Base-by-base conservation (phyloP, 179 eudicot genomes). In the Pouteria campechiana region DNA sequence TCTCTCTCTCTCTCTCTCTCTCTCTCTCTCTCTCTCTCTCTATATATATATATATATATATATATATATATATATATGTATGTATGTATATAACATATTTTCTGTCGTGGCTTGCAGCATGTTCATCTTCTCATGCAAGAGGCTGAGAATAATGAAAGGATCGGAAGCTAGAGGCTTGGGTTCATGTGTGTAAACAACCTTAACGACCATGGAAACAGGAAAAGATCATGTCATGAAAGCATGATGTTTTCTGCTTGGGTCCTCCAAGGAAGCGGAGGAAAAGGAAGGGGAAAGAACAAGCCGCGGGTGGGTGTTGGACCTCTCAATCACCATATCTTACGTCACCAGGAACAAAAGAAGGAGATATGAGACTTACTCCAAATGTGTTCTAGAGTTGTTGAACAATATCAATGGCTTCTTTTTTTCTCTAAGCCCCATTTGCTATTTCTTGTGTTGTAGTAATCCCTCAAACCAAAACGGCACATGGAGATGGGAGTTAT, bases 61-160 rank as follows among this genome's bases (percentile, higher is more conserved):
- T 17, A 34, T 34, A 5, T 5, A 8, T 34, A 5, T 8, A 7
- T 8, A 19, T 25, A 15, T 17, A 39, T 53, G 11, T 27, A 3
- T 22, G 25, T 31, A 24, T 12, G 17, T 49, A 19, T 39, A 20
- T 36, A 45, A 22, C 23, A 12, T 8, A 2, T 35, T n/a, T 16
- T 22, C 12, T 6, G 7, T 3, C 42, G 12, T 41, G 44, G 6
- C 28, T 20, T 69, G 63, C 74, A 76, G 83, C 1, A 74, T 78
- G 86, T 78, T 78, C 51, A 45, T 60, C 17, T 52, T 69, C 37
- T 52, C 86, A 29, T 74, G 86, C 67, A 77, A 70, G 64, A 77
- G 72, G 44, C 58, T 77, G 35, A 77, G 85, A 59, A 77, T 77
- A 63, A 70, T 70, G 72, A 73, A 61, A 36, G 73, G 74, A 41